Percentiles rank a stretch among this genome's conserved stretches.
These are phyloP conservation scores for Stagonosporopsis vannaccii DNA, from an alignment of 2,329 filamentous ascomycete species.

Conservation along the genomic window DNA sequence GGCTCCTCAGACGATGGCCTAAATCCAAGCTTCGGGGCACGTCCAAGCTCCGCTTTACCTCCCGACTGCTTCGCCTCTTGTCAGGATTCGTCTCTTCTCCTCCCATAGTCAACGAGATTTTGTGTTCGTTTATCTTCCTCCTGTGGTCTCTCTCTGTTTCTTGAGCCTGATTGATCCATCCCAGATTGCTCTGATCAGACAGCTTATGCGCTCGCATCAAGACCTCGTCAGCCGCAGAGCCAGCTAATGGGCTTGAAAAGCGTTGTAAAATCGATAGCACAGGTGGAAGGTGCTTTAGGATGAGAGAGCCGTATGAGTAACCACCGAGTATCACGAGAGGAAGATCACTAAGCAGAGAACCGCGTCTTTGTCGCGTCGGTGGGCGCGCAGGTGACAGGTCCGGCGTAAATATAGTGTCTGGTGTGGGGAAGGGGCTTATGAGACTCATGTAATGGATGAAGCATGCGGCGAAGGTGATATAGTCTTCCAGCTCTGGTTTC, in stretches of 20 bases:
- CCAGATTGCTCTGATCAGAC: slow-evolving; percentile 66
- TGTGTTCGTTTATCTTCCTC: slow-evolving; percentile 40
- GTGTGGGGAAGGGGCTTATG: slow-evolving; percentile 49
- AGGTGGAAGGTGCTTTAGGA: slow-evolving; percentile 76
- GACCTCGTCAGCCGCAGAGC: slow-evolving; percentile 72
- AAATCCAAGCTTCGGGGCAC: slow-evolving; percentile 47
- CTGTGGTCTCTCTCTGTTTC: slow-evolving; percentile 29
- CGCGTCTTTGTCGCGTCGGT: neutral
- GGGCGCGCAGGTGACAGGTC: slow-evolving; percentile 22
- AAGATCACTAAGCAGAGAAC: slow-evolving; percentile 1
- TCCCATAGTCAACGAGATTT: slow-evolving; percentile 50
- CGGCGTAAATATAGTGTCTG: slow-evolving; percentile 23
- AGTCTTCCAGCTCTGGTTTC: slow-evolving; percentile 81
- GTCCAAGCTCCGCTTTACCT: slow-evolving; percentile 45
- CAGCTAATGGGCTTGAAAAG: slow-evolving; percentile 63
- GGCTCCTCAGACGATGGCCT: slow-evolving; percentile 33
- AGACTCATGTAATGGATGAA: slow-evolving; percentile 74
- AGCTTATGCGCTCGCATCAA: slow-evolving; percentile 72
- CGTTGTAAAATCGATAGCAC: slow-evolving; percentile 62
- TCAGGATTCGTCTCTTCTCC: slow-evolving; percentile 57
- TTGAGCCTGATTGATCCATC: slow-evolving; percentile 45
- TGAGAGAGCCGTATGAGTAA: slow-evolving; percentile 90
- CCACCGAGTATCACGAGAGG: slow-evolving; percentile 70
- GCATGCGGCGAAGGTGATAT: slow-evolving; percentile 82
- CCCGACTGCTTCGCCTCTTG: slow-evolving; percentile 52